Evolutionary conservation across 2,329 filamentous ascomycete species (phyloP), one percentile per base, ranked within the genome.

Genomic region (Trichophyton rubrum): DNA sequence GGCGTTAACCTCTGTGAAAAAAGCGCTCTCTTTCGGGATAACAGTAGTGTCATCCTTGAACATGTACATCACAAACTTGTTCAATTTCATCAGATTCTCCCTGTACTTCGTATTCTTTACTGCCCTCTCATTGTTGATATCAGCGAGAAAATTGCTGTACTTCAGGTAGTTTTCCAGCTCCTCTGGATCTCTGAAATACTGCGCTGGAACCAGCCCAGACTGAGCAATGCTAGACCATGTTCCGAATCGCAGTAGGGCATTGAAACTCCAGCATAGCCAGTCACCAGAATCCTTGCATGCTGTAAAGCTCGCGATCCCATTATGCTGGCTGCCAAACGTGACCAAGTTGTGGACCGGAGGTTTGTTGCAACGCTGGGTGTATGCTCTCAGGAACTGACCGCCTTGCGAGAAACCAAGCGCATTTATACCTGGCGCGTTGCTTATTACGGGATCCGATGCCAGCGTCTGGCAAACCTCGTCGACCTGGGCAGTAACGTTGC

Each of bases 401-500:
- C 93, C 93, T 74, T 99, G 93, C 13, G 88, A 93, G 78, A 99
- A 96, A 30, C 93, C 93, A 40, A 99, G 77, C 38, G 91, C 92
- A 74, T 97, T 93, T 70, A 96, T 80, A 64, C 87, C 89, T 0
- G 88, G 88, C 0, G 89, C 88, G 5, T 86, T 88, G 61, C 86
- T 86, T 15, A 96, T 82, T 72, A 95, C 88, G 0, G 87, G 86
- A 70, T 96, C 83, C 0, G 80, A 71, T 62, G 87, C 81, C 47
- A 97, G 82, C 67, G 86, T 84, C n/a, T 77, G 78, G 81, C 93
- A 97, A 58, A 95, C 89, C 64, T 80, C 72, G 43, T 80, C 80
- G 62, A 97, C 73, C 75, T 97, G 92, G 57, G 81, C 78, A 1
- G 87, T 91, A 3, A 96, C 77, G 74, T 96, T 95, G 71, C 93